Evolutionary conservation across 495 filamentous ascomycete species (phyloP).

Genomic region (Cenococcum geophilum): DNA sequence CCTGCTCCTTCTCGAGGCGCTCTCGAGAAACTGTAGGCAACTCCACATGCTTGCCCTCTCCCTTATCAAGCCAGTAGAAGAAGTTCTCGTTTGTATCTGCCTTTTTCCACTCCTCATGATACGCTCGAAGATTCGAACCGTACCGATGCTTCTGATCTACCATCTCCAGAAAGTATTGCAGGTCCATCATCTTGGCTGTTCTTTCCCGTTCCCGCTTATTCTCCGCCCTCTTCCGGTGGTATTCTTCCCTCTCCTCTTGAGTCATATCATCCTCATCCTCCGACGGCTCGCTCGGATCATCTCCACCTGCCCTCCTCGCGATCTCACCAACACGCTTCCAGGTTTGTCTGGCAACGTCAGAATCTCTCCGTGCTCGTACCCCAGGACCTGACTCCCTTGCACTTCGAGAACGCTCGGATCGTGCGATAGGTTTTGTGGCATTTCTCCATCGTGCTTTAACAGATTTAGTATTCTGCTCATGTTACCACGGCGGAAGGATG

Average conservation of each 20-base stretch:
- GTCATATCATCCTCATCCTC: conserved; percentile 34
- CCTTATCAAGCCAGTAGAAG: conserved; percentile 93
- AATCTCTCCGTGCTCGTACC: conserved; percentile 17
- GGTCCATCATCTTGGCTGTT: conserved; percentile 70
- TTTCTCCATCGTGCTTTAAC: conserved; percentile 35
- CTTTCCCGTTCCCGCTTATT: conserved; percentile 45
- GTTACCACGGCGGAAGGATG: background rate
- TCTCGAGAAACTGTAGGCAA: conserved; percentile 38
- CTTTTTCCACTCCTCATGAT: conserved; percentile 79
- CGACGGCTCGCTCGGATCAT: conserved; percentile 44
- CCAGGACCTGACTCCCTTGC: background rate
- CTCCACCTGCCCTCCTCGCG: conserved; percentile 61
- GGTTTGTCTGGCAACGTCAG: conserved; percentile 51
- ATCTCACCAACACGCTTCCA: conserved; percentile 71
- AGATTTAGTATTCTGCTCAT: conserved; percentile 17
- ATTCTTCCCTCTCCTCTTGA: conserved; percentile 32
- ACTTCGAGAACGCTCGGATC: conserved; percentile 9
- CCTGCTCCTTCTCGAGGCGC: conserved; percentile 37
- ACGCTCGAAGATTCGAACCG: conserved; percentile 73
- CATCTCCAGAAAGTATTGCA: conserved; percentile 91
- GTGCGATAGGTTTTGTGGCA: conserved; percentile 30
- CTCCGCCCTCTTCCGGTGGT: conserved; percentile 36
- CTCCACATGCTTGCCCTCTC: conserved; percentile 42
- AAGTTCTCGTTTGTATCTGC: conserved; percentile 76
- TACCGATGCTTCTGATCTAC: conserved; percentile 84